These are phyloP conservation scores for Leccinum sublutescens DNA, from an alignment of 768 basidiomycete species.

Conservation along the genomic window DNA sequence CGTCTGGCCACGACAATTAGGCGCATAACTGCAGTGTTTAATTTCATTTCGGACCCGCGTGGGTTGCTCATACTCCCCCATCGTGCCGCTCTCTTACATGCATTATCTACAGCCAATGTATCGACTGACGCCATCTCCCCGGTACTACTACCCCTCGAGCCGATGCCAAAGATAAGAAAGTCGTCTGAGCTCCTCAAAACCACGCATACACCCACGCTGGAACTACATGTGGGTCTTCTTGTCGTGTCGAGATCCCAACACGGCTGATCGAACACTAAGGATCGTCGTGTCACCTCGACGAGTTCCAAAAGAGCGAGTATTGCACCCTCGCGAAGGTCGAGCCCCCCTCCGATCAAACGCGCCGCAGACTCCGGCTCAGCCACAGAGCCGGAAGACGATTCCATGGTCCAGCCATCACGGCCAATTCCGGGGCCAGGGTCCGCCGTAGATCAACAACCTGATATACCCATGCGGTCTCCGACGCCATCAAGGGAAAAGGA, in stretches of 20 bases:
- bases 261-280: slow-evolving; percentile 18
- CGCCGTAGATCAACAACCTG: slow-evolving; percentile 12
- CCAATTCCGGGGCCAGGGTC: background rate
- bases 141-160: slow-evolving; percentile 35
- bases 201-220: slow-evolving; percentile 6
- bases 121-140: slow-evolving; percentile 45
- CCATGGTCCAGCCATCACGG: slow-evolving; percentile 3
- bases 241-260: slow-evolving; percentile 1
- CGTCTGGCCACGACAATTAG: slow-evolving; percentile 63
- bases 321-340: slow-evolving; percentile 6
- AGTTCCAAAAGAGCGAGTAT: slow-evolving; percentile 6
- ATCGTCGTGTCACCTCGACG: slow-evolving; percentile 3
- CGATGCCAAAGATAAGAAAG: slow-evolving; percentile 13
- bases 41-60: slow-evolving; percentile 67
- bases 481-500: slow-evolving; percentile 17
- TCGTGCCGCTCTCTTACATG: slow-evolving; percentile 12
- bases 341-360: slow-evolving; percentile 12
- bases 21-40: slow-evolving; percentile 71
- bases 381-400: slow-evolving; percentile 30
- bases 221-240: slow-evolving; percentile 22
- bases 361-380: slow-evolving; percentile 25
- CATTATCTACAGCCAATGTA: slow-evolving; percentile 47
- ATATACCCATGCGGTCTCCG: slow-evolving; percentile 21
- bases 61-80: slow-evolving; percentile 32
- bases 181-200: slow-evolving; percentile 5